Evolutionary conservation across 768 basidiomycete species (phyloP), one percentile per base, ranked within the genome.

Genomic region (Porpolomopsis calyptriformis): DNA sequence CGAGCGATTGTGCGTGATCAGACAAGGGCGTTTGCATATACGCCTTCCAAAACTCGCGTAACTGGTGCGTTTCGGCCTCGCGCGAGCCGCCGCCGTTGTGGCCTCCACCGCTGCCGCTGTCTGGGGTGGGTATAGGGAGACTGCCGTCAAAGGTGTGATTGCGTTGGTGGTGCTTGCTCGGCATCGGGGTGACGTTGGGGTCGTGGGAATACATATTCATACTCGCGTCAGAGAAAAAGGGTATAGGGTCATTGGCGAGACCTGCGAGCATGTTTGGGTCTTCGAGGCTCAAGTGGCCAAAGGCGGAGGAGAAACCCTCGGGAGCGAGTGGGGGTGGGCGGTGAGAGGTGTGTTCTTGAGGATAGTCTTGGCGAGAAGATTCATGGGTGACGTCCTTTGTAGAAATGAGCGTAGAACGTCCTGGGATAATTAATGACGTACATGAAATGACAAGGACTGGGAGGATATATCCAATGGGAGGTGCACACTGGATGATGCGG

Each of bases 211-310:
- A 45, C 22, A 53, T 43, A 43, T 38, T 49, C 39, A 48, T 47
- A 27, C 24, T 46, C 10, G 47, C 39, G 18, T 55, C 57, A 6
- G 65, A 59, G 58, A 85, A 86, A 68, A 85, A 85, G 0, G 82
- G 78, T 11, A 73, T 68, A 4, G 70, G 74, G 48, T 81, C 80
- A 3, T 59, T 60, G 1, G 77, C 60, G 40, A 85, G 66, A 2
- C 80, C 74, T 0, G 82, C 78, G 29, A 86, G 67, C 6, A 80
- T 78, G 45, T 73, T 73, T 1, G 78, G 76, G 55, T 88, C 85
- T 47, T 86, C 85, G 42, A 89, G 69, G 16, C 77, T 78, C 78
- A 89, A 75, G 43, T 82, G 69, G 6, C 82, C 85, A 57, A 89
- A 87, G 1, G 79, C 80, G 19, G 71, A 73, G 3, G 73, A 75